Evolutionary conservation across 805 yeast species (phyloP), one percentile per base, ranked within the genome.

Genomic region (Candida sithepensis): DNA sequence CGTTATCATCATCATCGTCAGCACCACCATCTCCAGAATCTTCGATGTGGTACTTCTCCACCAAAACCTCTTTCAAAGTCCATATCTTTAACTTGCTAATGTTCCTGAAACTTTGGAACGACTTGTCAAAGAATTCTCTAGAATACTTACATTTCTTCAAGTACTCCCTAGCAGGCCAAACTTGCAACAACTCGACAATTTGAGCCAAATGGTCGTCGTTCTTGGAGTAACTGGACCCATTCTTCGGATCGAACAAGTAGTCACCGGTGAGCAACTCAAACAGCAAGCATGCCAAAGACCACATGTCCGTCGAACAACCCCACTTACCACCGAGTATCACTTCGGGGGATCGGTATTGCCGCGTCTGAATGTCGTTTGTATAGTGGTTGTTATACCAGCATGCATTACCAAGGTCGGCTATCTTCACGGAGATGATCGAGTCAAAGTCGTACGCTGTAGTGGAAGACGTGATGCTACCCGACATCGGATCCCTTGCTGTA

Each of bases 331-430:
- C 82, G 36, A 83, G 60, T 4, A 83, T 69, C 2, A 81, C 77
- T 56, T 83, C 88, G 0, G 88, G 87, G 1, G 85, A 70, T 33
- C 88, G 64, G 58, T 82, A 82, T 56, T 82, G 87, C 48, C 88
- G 64, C 2, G 88, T 82, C 62, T 82, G 86, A 49, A 82, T 82
- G 58, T 82, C 85, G 56, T 81, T 79, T 4, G 87, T 81, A 60
- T 78, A 83, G 60, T 83, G 88, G 45, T 74, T 76, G 55, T 77
- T 70, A 23, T 70, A 67, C 80, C 83, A 81, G 63, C 87, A 82
- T 3, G 87, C 85, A 60, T 83, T 83, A 30, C 88, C 88, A 51
- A 83, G 70, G 62, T 83, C 88, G 2, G 88, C 88, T 36, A 83
- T 75, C 54, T 83, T 83, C 33, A 82, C 79, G 10, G 66, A 64